Base-by-base conservation (phyloP, 192 early-diverging fungal species). In the Oehlia diaphana region DNA sequence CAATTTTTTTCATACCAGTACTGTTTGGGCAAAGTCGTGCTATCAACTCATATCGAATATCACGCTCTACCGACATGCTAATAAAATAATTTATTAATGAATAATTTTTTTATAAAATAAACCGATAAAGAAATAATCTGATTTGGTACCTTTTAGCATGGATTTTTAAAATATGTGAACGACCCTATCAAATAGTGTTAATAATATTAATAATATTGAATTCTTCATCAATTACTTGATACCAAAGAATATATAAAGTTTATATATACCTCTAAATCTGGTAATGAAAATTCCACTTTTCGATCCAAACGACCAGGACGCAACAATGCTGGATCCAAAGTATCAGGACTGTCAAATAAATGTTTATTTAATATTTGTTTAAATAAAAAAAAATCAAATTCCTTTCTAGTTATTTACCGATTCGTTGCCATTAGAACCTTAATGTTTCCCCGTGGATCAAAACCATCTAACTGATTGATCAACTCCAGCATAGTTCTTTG, bases 371-470 rank as follows among this genome's bases (percentile, higher is more conserved):
- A 53, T 14, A 31, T 28, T 50, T 10, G 39, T 42, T 42, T 42
- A 42, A 42, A 42, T 42, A 42, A 42, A 42, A 42, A 26, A 58
- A 26, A 84, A 31, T 12, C 10, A 77, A 44, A 78, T 5, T 47
- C 10, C 9, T 47, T 47, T 47, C 44, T 12, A 47, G 44, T 42
- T 37, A 65, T 14, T 35, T 74, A 91, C 88, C 89, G 86, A 86
- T 98, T 99, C 8, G 98, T 99, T 2, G 98, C 98, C 98, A 99
- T 99, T 61, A 99, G 88, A 12, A 99, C 97, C 84, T 99, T 99
- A 87, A 99, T 99, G 83, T 99, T 99, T 62, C 98, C 98, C 78
- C 98, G 93, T 35, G 98, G 95, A 82, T 99, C 98, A 84, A 99
- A 99, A 58, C 98, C 98, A 80, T 99, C 98, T 21, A 99, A 87